These are phyloP conservation scores for Herpetomonas tarakana DNA, from an alignment of 208 protist species.

Conservation along the genomic window DNA sequence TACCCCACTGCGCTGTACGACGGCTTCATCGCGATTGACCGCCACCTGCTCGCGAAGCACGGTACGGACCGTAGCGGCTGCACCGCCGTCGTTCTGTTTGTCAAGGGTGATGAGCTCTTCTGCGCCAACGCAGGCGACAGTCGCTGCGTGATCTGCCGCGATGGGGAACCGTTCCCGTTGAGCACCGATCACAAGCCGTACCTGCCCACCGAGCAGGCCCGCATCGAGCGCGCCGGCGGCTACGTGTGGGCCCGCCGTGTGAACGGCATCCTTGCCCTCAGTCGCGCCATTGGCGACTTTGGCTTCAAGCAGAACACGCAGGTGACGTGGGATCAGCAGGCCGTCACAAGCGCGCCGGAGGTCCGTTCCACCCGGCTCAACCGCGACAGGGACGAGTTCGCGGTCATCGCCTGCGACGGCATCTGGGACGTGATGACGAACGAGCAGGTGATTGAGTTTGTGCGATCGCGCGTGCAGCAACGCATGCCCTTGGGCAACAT, in stretches of 20 bases:
- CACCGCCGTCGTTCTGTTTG: constrained; percentile 80
- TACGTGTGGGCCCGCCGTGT: constrained; percentile 92
- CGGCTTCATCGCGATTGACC: constrained; percentile 84
- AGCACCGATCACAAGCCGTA: constrained; percentile 94
- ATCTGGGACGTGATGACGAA: constrained; percentile 92
- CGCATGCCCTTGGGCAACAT: constrained; percentile 53
- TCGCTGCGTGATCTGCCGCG: constrained; percentile 81
- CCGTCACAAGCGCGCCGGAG: constrained; percentile 85
- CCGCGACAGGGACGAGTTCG: constrained; percentile 82
- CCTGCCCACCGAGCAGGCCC: constrained; percentile 61
- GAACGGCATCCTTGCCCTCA: constrained; percentile 94
- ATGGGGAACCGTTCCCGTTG: constrained; percentile 85
- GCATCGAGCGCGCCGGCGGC: constrained; percentile 90
- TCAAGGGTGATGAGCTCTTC: constrained; percentile 76
- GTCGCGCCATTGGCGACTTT: constrained; percentile 94
- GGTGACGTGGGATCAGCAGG: constrained; percentile 87
- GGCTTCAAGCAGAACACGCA: constrained; percentile 87
- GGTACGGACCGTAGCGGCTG: constrained; percentile 77
- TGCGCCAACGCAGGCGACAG: constrained; percentile 94
- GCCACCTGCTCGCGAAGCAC: constrained; percentile 50
- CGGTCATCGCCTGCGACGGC: constrained; percentile 91
- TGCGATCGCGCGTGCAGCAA: constrained; percentile 57
- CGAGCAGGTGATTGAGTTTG: constrained; percentile 85
- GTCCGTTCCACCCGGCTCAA: constrained; percentile 64
- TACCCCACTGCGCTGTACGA: constrained; percentile 75